Conservation (phyloP, 2,329 filamentous ascomycete genomes). For the Parasarocladium wereldwijsianum region DNA sequence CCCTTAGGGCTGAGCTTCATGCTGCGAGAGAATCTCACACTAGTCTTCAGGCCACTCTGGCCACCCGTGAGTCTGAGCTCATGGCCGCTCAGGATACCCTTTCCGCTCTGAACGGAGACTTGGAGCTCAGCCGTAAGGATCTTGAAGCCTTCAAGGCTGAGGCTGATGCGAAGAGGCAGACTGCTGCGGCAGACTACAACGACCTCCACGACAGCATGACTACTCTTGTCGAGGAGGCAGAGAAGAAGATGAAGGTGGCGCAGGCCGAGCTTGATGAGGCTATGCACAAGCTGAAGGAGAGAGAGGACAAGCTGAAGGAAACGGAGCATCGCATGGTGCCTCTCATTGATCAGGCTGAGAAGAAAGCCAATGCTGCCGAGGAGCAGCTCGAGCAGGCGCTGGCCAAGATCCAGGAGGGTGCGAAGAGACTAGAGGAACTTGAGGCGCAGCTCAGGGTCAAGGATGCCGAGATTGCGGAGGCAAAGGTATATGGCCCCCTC, state of each 20-base stretch:
- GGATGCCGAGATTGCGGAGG: conserved; percentile 49
- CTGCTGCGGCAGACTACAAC: conserved; percentile 43
- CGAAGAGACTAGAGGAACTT: conserved; percentile 32
- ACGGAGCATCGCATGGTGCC: conserved; percentile 32
- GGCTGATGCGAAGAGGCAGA: conserved; percentile 36
- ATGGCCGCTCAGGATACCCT: conserved; percentile 19
- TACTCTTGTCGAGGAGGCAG: conserved; percentile 42
- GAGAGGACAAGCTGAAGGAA: neutral
- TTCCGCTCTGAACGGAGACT: conserved; percentile 21
- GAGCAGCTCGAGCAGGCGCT: conserved; percentile 29
- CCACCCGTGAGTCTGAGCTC: conserved; percentile 20
- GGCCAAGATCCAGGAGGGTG: conserved; percentile 28
- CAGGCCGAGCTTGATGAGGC: conserved; percentile 33
- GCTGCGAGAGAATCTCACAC: conserved; percentile 31
- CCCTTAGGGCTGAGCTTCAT: conserved; percentile 33
- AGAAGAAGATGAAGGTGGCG: conserved; percentile 35
- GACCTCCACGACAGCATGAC: conserved; percentile 50
- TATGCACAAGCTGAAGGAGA: neutral
- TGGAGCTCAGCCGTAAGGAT: conserved; percentile 35
- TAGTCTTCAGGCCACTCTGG: conserved; percentile 19
- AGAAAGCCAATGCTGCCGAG: conserved; percentile 35
- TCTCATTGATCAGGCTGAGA: conserved; percentile 43
- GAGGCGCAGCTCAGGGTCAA: conserved; percentile 45
- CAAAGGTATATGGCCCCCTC: conserved; percentile 32
- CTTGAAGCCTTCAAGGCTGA: conserved; percentile 36